Evolutionary conservation across 2,329 filamentous ascomycete genomes (phyloP), one percentile per base, ranked within the genome.

Genomic region (Leptosphaerulina australis): DNA sequence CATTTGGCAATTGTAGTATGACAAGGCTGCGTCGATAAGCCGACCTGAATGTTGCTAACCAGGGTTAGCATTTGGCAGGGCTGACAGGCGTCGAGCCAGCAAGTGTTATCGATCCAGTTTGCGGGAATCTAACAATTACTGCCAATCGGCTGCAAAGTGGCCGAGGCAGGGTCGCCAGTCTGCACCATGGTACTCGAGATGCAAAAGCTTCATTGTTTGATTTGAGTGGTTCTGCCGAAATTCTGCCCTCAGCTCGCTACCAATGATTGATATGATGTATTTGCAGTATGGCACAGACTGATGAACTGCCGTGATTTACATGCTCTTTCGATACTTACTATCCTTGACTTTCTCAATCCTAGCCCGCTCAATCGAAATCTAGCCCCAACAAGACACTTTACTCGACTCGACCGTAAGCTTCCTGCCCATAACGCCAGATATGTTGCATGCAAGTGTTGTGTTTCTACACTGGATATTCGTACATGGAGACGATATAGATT

Each of bases 381-480:
- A 21, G n/a, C n/a, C 17, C 30, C 37, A 24, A 48, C 7, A 7
- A 36, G 28, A 37, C 15, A 43, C 21, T 18, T 21, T 3, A 20
- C 18, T 25, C 38, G 11, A 22, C 33, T 34, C 18, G 18, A 45
- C 35, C 5, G 17, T 15, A 41, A 31, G 18, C 30, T 37, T 26
- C 30, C 35, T 37, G 41, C 43, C 40, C 49, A 25, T 14, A 47
- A 52, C 49, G 41, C 49, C 49, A n/a, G 43, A 44, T 44, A 37
- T 45, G 35, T 33, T 48, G 49, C 53, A 41, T 53, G 50, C 43
- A 41, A 43, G 28, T 38, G 41, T 33, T 33, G 47, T 50, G 31
- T 47, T 59, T 55, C 52, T 59, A 60, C 62, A 59, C 53, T 44
- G 58, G 54, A 35, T 70, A 65, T 50, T 69, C 56, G 55, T 71